phyloP scores from a whole-genome alignment of 192 early-diverging fungal genomes.

The Mycoemilia scoparia region DNA sequence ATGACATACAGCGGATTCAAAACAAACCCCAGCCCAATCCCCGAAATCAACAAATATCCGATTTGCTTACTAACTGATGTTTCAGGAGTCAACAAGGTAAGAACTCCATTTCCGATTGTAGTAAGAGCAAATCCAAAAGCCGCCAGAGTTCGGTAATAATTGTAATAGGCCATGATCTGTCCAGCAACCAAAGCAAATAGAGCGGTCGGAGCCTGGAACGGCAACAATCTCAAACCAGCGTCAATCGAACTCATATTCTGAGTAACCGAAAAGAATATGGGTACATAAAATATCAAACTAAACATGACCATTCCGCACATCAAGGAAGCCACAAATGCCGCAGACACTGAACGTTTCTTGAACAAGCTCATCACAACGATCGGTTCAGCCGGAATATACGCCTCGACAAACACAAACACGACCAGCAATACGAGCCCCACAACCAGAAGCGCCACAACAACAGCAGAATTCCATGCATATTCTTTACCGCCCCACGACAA shows the following conservation, averaged over 20 bases:
- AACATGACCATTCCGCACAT: slow-evolving; percentile 28
- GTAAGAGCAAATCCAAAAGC: slow-evolving; percentile 45
- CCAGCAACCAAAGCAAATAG: slow-evolving; percentile 50
- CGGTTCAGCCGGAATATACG: slow-evolving; percentile 40
- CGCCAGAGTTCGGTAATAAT: slow-evolving; percentile 41
- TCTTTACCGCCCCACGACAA: slow-evolving; percentile 36
- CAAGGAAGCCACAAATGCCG: slow-evolving; percentile 10
- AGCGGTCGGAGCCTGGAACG: slow-evolving; percentile 53
- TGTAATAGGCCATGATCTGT: slow-evolving; percentile 36
- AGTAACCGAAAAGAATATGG: slow-evolving; percentile 55
- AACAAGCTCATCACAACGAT: slow-evolving; percentile 25
- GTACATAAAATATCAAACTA: slow-evolving; percentile 37
- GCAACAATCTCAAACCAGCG: slow-evolving; percentile 64
- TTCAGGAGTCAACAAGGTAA: slow-evolving; percentile 32
- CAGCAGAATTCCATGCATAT: slow-evolving; percentile 28
- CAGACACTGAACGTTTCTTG: slow-evolving; percentile 7
- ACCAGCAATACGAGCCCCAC: slow-evolving; percentile 9
- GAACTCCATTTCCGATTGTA: slow-evolving; percentile 37
- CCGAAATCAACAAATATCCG: slow-evolving; percentile 45
- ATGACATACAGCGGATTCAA: slow-evolving; percentile 58
- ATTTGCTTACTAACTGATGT: slow-evolving; percentile 28
- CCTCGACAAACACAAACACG: slow-evolving; percentile 33
- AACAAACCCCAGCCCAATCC: slow-evolving; percentile 54
- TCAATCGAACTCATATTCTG: slow-evolving; percentile 47
- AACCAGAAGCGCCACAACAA: slow-evolving; percentile 25